Conservation (phyloP, 176 grass and related monocot species). For the Avena insularis region DNA sequence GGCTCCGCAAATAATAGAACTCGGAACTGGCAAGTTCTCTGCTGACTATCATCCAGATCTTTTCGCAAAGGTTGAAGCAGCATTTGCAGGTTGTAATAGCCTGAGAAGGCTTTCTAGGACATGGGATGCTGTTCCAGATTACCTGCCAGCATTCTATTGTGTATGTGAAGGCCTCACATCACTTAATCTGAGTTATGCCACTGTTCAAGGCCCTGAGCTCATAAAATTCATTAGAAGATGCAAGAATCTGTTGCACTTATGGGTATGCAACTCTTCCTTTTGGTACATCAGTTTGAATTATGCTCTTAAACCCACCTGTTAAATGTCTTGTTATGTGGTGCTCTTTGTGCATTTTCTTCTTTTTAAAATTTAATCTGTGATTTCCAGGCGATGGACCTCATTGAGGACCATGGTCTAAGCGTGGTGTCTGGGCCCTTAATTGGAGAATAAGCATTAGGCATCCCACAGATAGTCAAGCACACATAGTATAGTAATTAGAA, state of each 20-base stretch:
- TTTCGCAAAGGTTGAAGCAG: slow-evolving; percentile 56
- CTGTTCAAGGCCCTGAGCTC: slow-evolving; percentile 60
- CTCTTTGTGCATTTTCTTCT: not conserved
- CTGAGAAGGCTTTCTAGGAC: slow-evolving; percentile 62
- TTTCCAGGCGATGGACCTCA: slow-evolving; percentile 75
- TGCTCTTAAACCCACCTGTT: not conserved
- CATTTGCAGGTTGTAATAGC: slow-evolving; percentile 61
- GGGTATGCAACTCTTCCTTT: slow-evolving; percentile 55
- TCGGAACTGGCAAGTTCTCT: slow-evolving; percentile 63
- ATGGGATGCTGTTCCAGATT: slow-evolving; percentile 62
- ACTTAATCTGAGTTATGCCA: slow-evolving; percentile 73
- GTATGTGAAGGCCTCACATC: slow-evolving; percentile 69
- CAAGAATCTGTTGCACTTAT: slow-evolving; percentile 60
- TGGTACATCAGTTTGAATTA: not conserved
- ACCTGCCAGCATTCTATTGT: slow-evolving; percentile 66
- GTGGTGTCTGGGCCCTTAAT: too few species aligned
- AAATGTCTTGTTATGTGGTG: not conserved
- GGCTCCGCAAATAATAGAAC: slow-evolving; percentile 63
- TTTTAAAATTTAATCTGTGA: slow-evolving; percentile 11
- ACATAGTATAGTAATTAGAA: too few species aligned
- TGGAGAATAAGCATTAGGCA: too few species aligned
- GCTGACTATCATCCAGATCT: slow-evolving; percentile 61
- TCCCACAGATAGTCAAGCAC: too few species aligned
- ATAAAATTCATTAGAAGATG: slow-evolving; percentile 70
- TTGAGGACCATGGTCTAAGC: slow-evolving; percentile 60